These are phyloP conservation scores for Globisporangium splendens DNA, from an alignment of 352 stramenopile species.

Conservation along the genomic window DNA sequence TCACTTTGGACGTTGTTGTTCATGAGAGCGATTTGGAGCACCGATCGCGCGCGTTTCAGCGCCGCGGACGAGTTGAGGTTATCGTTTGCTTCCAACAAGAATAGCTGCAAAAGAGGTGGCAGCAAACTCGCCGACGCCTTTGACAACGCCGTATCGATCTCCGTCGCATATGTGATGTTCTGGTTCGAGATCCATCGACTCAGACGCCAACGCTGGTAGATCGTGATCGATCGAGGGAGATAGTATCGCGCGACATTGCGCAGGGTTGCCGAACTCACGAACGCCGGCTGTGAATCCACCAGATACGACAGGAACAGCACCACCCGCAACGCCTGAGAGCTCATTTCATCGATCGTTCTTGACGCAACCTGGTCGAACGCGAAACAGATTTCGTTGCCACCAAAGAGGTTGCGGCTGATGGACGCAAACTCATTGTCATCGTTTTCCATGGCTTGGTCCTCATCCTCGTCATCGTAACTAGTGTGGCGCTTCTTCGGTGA, in stretches of 20 bases:
- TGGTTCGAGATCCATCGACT: constrained; percentile 58
- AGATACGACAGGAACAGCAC: constrained; percentile 68
- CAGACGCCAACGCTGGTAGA: constrained; percentile 74
- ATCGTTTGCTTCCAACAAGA: constrained; percentile 53
- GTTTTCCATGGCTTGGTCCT: constrained; percentile 33
- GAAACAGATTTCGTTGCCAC: constrained; percentile 51
- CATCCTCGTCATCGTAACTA: constrained; percentile 24
- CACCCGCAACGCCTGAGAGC: constrained; percentile 49
- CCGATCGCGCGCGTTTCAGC: constrained; percentile 57
- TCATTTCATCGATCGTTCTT: constrained; percentile 64
- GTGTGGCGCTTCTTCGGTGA: constrained; percentile 18
- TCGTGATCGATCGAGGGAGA: constrained; percentile 54
- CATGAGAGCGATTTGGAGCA: constrained; percentile 29
- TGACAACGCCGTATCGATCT: constrained; percentile 31
- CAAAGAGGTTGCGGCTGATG: constrained; percentile 29
- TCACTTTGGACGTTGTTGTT: constrained; percentile 46
- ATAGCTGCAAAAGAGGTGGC: constrained; percentile 59
- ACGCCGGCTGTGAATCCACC: constrained; percentile 49
- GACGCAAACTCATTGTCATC: constrained; percentile 12
- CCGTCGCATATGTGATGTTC: constrained; percentile 46
- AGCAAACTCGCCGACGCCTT: constrained; percentile 51
- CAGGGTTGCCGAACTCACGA: constrained; percentile 40
- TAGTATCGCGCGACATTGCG: constrained; percentile 39
- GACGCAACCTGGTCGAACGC: constrained; percentile 58
- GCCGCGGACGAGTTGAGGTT: constrained; percentile 39